phyloP scores from a whole-genome alignment of 2,329 filamentous ascomycete species.

The Cryphonectria parasitica region DNA sequence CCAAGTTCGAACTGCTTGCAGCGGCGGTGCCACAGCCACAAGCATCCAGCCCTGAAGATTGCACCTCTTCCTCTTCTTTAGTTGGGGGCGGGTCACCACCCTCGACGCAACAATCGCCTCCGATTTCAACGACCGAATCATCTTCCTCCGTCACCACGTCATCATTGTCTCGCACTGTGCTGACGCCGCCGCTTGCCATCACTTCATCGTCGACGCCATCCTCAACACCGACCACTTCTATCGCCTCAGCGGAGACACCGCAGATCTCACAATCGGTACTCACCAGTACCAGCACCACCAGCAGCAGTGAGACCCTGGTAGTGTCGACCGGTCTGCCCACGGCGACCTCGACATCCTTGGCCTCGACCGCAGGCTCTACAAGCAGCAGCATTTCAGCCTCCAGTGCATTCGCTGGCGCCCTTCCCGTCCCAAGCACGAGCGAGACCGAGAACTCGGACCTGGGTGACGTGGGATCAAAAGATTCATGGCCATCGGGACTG shows the following conservation, averaged over 20 bases:
- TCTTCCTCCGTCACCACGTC: slow-evolving; percentile 1
- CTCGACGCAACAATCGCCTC: background rate
- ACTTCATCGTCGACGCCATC: slow-evolving; percentile 3
- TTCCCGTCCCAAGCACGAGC: background rate
- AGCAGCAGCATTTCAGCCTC: background rate
- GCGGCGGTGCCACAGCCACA: background rate
- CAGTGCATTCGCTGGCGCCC: slow-evolving; percentile 4
- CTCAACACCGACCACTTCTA: background rate
- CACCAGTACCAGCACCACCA: background rate
- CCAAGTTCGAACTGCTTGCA: slow-evolving; percentile 9
- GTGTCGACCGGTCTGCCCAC: background rate
- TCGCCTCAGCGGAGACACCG: background rate
- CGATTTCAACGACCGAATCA: too few relatives aligned
- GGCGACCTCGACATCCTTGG: background rate
- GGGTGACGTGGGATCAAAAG: background rate
- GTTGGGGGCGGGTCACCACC: background rate
- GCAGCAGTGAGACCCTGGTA: slow-evolving; percentile 1
- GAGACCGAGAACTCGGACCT: background rate
- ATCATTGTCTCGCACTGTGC: background rate
- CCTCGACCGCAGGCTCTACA: background rate
- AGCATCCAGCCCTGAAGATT: background rate
- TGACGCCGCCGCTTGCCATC: background rate
- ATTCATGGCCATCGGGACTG: background rate
- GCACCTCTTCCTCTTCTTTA: background rate
- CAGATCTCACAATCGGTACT: background rate